Conservation (phyloP, 2,329 filamentous ascomycete genomes). For the Didymellaceae sp. region DNA sequence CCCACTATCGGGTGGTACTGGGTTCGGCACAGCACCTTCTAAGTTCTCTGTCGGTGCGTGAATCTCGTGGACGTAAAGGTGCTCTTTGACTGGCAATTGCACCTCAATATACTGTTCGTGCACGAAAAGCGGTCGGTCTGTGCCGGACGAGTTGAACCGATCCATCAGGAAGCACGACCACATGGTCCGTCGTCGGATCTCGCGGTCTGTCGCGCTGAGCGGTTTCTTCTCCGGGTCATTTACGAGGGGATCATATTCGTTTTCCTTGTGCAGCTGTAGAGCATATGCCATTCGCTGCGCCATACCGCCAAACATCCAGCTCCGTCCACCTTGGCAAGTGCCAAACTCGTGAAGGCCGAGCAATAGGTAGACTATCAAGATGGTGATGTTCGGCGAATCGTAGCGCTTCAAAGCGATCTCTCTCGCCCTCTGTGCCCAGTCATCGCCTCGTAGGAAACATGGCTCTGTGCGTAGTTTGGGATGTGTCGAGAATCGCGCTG, state of each 20-base stretch:
- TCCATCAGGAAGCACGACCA: constrained; percentile 99
- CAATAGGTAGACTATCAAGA: constrained; percentile 86
- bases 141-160: constrained; percentile 94
- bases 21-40: constrained; percentile 71
- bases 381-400: constrained; percentile 95
- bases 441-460: constrained; percentile 86
- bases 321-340: constrained; percentile 92
- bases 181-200: constrained; percentile 93
- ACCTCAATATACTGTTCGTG: constrained; percentile 88
- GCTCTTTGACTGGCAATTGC: constrained; percentile 88
- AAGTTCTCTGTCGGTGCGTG: constrained; percentile 85
- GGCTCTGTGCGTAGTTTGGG: constrained; percentile 77
- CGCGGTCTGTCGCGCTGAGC: constrained; percentile 88
- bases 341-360: constrained; percentile 94
- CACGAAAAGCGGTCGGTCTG: constrained; percentile 88
- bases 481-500: constrained; percentile 93
- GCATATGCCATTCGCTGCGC: constrained; percentile 97
- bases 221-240: constrained; percentile 66
- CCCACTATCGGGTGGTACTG: constrained; percentile 67
- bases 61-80: constrained; percentile 89
- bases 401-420: constrained; percentile 87
- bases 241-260: constrained; percentile 79
- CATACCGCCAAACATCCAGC: constrained; percentile 94
- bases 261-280: constrained; percentile 87
- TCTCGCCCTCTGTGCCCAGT: constrained; percentile 87